phyloP scores from a whole-genome alignment of 2,329 filamentous ascomycete species.

The Fusarium camptoceras region DNA sequence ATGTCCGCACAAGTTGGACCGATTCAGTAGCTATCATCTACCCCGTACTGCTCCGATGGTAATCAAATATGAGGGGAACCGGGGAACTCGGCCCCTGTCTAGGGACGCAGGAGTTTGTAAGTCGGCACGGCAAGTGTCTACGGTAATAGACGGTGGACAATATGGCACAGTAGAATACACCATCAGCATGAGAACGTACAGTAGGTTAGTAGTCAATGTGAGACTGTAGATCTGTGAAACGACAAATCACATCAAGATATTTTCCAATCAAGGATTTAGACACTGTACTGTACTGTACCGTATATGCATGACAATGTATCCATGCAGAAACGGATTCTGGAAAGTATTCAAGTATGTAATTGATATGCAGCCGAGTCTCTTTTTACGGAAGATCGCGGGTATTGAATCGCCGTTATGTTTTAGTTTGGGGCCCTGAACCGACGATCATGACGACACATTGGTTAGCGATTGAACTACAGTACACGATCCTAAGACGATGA shows the following conservation, averaged over 20 bases:
- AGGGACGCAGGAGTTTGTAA: neutral
- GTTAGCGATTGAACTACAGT: conserved; percentile 14
- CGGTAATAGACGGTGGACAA: conserved; percentile 29
- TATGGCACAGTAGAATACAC: neutral
- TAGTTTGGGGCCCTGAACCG: conserved; percentile 19
- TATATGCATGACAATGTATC: conserved; percentile 6
- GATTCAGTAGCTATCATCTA: conserved; percentile 2
- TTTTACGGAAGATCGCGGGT: conserved; percentile 29
- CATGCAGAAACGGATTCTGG: conserved; percentile 15
- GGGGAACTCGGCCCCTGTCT: conserved; percentile 7
- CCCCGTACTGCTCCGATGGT: conserved; percentile 39
- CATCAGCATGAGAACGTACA: neutral
- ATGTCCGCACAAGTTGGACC: conserved; percentile 25
- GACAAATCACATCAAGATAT: conserved; percentile 3
- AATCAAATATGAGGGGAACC: conserved; percentile 9
- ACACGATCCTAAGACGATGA: conserved; percentile 5
- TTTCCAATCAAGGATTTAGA: neutral
- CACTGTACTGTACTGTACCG: neutral
- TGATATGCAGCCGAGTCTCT: conserved; percentile 25
- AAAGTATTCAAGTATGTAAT: conserved; percentile 20
- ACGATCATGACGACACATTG: conserved; percentile 45
- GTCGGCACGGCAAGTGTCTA: conserved; percentile 2
- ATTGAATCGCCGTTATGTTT: conserved; percentile 16
- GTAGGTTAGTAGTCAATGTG: neutral
- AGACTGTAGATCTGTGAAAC: neutral